Percentiles rank a stretch among this genome's conserved stretches.
phyloP scores from a whole-genome alignment of 148 eudicot genomes.

The Fallopia convolvulus region DNA sequence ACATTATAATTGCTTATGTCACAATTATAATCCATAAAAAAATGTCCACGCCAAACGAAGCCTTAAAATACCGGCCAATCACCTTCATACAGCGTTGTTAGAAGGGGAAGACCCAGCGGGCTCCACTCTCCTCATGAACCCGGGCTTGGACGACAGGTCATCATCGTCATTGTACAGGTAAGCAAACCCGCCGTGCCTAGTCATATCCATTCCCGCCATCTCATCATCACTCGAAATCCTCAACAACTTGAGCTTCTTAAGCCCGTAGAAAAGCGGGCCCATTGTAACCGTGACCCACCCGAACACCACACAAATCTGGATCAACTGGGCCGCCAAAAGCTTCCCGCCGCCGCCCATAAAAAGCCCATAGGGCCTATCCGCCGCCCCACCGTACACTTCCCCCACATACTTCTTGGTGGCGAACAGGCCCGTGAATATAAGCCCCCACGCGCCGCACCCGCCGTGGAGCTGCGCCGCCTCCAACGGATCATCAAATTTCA shows the following conservation, averaged over 20 bases:
- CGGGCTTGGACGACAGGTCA: slow-evolving; percentile 15
- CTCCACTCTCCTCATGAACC: slow-evolving; percentile 20
- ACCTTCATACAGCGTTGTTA: not conserved
- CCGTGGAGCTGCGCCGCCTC: slow-evolving; percentile 51
- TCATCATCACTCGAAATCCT: slow-evolving; percentile 34
- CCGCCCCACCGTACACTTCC: slow-evolving; percentile 24
- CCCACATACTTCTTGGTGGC: slow-evolving; percentile 24
- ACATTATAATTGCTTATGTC: too few relatives aligned
- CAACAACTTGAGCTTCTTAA: slow-evolving; percentile 24
- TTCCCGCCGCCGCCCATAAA: slow-evolving; percentile 48
- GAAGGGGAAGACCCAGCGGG: slow-evolving; percentile 9
- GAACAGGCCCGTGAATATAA: slow-evolving; percentile 39
- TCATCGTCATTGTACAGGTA: slow-evolving; percentile 30
- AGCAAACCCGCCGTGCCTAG: slow-evolving; percentile 42
- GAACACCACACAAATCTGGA: slow-evolving; percentile 30
- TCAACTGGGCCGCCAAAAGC: slow-evolving; percentile 33
- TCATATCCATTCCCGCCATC: slow-evolving; percentile 41
- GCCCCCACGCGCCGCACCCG: slow-evolving; percentile 49
- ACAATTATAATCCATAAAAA: not conserved
- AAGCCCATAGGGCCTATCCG: slow-evolving; percentile 30
- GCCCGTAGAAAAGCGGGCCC: slow-evolving; percentile 30
- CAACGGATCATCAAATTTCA: slow-evolving; percentile 36
- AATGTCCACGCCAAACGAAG: not conserved
- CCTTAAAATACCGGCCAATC: not conserved
- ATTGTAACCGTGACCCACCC: slow-evolving; percentile 43